These are phyloP conservation scores for Myriosclerotinia scirpicola DNA, from an alignment of 2,329 filamentous ascomycete genomes.

Conservation along the genomic window DNA sequence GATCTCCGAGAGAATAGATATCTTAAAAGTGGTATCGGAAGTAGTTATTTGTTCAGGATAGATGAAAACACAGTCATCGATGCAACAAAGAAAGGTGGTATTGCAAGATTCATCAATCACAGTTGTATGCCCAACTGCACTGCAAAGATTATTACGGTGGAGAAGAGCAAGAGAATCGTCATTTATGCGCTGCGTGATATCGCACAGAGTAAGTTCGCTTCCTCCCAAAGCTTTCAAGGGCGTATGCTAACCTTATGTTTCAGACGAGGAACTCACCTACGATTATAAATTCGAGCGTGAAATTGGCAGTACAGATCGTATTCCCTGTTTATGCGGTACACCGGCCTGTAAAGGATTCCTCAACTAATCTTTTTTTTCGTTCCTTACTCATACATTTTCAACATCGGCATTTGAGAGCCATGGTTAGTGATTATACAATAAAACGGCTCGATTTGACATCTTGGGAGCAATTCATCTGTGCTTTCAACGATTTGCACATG, in stretches of 20 bases:
- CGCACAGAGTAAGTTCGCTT: constrained; percentile 71
- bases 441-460: constrained; percentile 3
- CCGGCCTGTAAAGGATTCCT: constrained; percentile 98
- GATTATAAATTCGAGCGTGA: constrained; percentile 99
- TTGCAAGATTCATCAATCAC: constrained; percentile 98
- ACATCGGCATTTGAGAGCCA: constrained; percentile 11
- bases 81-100: constrained; percentile 97
- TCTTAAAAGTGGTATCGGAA: constrained; percentile 93
- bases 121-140: constrained; percentile 98
- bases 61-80: constrained; percentile 97
- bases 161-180: constrained; percentile 96
- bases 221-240: no score
- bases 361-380: constrained; percentile 60
- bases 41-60: constrained; percentile 96
- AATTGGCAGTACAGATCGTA: constrained; percentile 89
- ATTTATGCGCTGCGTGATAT: constrained; percentile 98
- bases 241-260: constrained; percentile 29
- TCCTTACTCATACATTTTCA: constrained; percentile 20
- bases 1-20: constrained; percentile 92
- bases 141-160: constrained; percentile 98
- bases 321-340: constrained; percentile 95
- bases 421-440: constrained; percentile 15
- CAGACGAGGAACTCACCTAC: constrained; percentile 98
- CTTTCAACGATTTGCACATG: constrained; percentile 3
- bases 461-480: constrained; percentile 8